Conservation (phyloP, 2,329 filamentous ascomycete genomes). For the Ascochyta viciae-villosae region DNA sequence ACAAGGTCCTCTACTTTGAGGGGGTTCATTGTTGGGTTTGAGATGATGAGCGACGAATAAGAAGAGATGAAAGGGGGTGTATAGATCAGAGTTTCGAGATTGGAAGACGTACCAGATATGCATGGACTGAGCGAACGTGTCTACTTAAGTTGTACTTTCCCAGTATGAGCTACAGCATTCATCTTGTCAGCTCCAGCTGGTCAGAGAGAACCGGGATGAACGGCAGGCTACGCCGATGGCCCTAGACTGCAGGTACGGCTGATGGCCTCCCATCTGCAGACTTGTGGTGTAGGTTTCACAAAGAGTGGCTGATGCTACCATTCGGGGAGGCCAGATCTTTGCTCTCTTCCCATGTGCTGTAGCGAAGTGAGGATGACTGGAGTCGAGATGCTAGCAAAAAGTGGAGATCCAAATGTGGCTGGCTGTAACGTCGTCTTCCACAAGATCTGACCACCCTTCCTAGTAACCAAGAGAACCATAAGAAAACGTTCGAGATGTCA, state of each 20-base stretch:
- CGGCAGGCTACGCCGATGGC: neutral
- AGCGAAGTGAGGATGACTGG: neutral
- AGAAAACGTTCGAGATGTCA: constrained; percentile 1
- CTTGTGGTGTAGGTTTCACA: neutral
- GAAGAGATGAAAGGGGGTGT: neutral
- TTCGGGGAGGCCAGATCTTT: neutral
- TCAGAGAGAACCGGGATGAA: neutral
- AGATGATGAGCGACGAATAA: neutral
- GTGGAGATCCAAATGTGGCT: neutral
- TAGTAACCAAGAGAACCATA: neutral
- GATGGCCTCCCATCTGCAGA: neutral
- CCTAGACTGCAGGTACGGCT: neutral
- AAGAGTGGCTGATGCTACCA: constrained; percentile 1
- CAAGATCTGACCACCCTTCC: neutral
- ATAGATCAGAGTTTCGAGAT: no score
- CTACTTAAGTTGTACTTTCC: neutral
- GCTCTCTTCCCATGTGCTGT: neutral
- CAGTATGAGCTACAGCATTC: neutral
- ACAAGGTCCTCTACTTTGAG: constrained; percentile 9
- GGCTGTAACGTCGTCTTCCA: constrained; percentile 6
- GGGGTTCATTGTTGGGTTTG: neutral
- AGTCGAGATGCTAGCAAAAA: neutral
- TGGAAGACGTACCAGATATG: neutral
- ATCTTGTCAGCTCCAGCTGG: neutral
- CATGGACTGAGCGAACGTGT: neutral